Conservation (phyloP, 495 filamentous ascomycete species). For the Lasiosphaeriaceae sp. region DNA sequence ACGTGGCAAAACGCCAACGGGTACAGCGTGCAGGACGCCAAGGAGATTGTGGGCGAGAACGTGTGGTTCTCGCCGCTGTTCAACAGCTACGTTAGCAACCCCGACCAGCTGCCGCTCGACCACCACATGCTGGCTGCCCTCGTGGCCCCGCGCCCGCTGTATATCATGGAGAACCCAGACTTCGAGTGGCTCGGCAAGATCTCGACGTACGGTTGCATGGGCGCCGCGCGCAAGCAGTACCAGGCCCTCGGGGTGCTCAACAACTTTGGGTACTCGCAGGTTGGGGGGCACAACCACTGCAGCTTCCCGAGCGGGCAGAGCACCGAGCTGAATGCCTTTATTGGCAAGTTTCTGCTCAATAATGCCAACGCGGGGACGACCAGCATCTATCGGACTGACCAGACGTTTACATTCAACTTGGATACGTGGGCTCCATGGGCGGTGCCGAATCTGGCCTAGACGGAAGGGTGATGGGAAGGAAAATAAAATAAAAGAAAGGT, state of each 20-base stretch:
- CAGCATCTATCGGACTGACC: slow-evolving; percentile 17
- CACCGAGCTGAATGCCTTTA: slow-evolving; percentile 50
- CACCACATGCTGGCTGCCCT: slow-evolving; percentile 49
- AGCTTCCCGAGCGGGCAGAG: slow-evolving; percentile 44
- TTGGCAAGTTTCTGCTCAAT: slow-evolving; percentile 50
- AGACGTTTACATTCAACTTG: slow-evolving; percentile 18
- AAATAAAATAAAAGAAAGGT: too few species aligned
- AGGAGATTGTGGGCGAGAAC: slow-evolving; percentile 48
- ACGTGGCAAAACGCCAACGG: slow-evolving; percentile 38
- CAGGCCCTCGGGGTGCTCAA: slow-evolving; percentile 44
- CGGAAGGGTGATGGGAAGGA: too few species aligned
- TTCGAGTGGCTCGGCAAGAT: slow-evolving; percentile 53
- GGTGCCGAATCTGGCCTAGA: slow-evolving; percentile 17
- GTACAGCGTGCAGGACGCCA: slow-evolving; percentile 47
- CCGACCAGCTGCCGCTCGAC: slow-evolving; percentile 41
- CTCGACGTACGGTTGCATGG: slow-evolving; percentile 52
- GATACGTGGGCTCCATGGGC: slow-evolving; percentile 25
- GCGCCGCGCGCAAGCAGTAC: slow-evolving; percentile 46
- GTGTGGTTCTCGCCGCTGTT: slow-evolving; percentile 48
- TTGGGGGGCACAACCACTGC: slow-evolving; percentile 52
- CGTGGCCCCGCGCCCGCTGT: slow-evolving; percentile 43
- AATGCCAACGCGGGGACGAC: slow-evolving; percentile 18
- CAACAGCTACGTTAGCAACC: slow-evolving; percentile 36
- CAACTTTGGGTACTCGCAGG: slow-evolving; percentile 50
- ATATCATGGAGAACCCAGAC: slow-evolving; percentile 48